phyloP scores from a whole-genome alignment of 495 filamentous ascomycete genomes.

The Aspergillus sclerotioniger region DNA sequence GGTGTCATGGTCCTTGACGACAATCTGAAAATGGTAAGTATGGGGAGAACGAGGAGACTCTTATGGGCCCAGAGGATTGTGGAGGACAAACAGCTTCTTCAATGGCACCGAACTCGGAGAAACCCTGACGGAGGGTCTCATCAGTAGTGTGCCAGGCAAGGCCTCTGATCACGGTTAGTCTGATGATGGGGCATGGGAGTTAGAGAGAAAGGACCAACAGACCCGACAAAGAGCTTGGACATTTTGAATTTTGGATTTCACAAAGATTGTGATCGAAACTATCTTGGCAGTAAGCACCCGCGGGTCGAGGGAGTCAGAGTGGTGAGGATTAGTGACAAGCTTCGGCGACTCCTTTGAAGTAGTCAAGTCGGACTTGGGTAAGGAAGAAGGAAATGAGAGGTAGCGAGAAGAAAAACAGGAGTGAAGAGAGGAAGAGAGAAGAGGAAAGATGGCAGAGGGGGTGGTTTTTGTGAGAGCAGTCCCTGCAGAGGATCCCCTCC shows the following conservation, averaged over 20 bases:
- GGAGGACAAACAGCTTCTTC: slow-evolving; percentile 74
- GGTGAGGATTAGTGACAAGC: not conserved
- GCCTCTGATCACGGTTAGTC: slow-evolving; percentile 55
- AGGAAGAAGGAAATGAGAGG: not conserved
- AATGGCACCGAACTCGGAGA: slow-evolving; percentile 82
- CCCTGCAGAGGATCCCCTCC: slow-evolving; percentile 4
- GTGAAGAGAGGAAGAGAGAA: not conserved
- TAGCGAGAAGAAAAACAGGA: not conserved
- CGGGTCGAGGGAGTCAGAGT: not conserved
- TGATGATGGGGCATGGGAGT: not conserved
- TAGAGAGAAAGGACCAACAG: slow-evolving; percentile 20
- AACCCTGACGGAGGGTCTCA: slow-evolving; percentile 73
- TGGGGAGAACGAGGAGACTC: slow-evolving; percentile 10
- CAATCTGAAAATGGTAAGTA: slow-evolving; percentile 59
- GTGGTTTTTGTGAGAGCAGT: not conserved
- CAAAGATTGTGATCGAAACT: slow-evolving; percentile 24
- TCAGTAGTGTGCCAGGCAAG: slow-evolving; percentile 98
- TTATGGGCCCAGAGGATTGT: no score
- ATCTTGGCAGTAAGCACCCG: slow-evolving; percentile 21
- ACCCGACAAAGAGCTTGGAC: slow-evolving; percentile 60
- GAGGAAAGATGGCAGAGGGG: not conserved
- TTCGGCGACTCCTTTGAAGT: not conserved
- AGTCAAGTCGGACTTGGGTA: not conserved
- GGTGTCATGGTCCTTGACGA: slow-evolving; percentile 97
- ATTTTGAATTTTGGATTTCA: slow-evolving; percentile 45